Base-by-base conservation (phyloP, 352 stramenopile species). In the Phytophthora litchii region DNA sequence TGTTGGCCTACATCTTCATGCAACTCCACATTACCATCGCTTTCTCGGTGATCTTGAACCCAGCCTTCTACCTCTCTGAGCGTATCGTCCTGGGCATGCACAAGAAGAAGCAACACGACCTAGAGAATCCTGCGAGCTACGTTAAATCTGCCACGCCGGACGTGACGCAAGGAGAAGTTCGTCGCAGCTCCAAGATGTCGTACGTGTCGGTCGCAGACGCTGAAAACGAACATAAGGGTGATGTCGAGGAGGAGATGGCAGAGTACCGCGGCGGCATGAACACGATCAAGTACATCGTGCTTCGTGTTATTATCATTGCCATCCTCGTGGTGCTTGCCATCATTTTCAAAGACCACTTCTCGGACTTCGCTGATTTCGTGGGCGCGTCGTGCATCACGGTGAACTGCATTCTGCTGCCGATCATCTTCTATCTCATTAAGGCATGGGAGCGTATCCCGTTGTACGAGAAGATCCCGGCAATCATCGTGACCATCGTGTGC, bases 1-100 rank as follows among this genome's bases (percentile, higher is more conserved):
- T 78, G 35, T 51, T 78, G 34, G 71, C 64, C 42, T 83, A 72
- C 27, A 17, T 72, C 31, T 75, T 71, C 64, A 84, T 84, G 75
- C 73, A 82, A 37, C 44, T 84, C 25, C 75, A 62, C 54, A 62
- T 62, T 16, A 62, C 54, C 44, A 48, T 62, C 34, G 54, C 48
- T 14, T 59, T 65, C 56, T 59, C 56, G 4, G 56, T 65, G 21
- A 65, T 65, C 48, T 1, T 53, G 13, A 65, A 65, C 17, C 48
- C 48, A 16, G 56, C 56, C 16, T 65, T 65, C 48, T 65, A 65
- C 56, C 45, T 65, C 25, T 40, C 56, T 14, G 56, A 65, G 25
- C 56, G 48, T 7, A 9, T 66, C 11, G 35, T 54, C 5, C 12
- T 66, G 6, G 50, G 50, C 11, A 66, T 66, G 57, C 57, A 60